phyloP scores from a whole-genome alignment of 345 rosid genomes.

The Bruguiera parviflora region DNA sequence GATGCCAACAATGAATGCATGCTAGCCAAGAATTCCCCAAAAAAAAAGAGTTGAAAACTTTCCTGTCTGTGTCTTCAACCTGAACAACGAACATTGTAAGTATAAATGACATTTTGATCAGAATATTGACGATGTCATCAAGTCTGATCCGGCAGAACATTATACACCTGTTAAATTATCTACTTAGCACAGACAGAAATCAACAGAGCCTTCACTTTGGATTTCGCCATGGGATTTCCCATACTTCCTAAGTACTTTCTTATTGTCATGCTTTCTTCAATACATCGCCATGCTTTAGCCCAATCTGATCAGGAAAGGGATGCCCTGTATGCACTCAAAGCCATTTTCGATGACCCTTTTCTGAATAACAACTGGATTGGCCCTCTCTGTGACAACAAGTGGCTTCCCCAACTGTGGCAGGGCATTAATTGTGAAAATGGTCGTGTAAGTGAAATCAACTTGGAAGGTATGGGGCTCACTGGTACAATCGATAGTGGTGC shows the following conservation, averaged over 20 bases:
- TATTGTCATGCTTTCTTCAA: constrained; percentile 1
- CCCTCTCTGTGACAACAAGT: constrained; percentile 25
- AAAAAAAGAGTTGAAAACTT: not conserved
- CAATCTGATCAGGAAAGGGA: constrained; percentile 24
- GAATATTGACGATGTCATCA: not conserved
- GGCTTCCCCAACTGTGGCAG: constrained; percentile 30
- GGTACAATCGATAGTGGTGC: constrained; percentile 25
- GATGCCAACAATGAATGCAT: no score
- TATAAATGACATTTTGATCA: not conserved
- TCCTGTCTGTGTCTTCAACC: not conserved
- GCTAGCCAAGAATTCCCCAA: no score
- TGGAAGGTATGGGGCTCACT: constrained; percentile 33
- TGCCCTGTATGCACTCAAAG: constrained; percentile 39
- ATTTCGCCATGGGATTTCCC: constrained; percentile 18
- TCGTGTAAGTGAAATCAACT: constrained; percentile 27
- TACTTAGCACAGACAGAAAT: no score
- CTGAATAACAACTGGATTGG: constrained; percentile 46
- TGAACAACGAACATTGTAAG: not conserved
- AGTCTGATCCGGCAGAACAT: not conserved
- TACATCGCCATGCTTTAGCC: not conserved
- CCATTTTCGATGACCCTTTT: constrained; percentile 33
- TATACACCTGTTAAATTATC: not conserved
- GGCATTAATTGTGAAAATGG: constrained; percentile 36
- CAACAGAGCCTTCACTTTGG: constrained; percentile 1
- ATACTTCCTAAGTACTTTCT: constrained; percentile 7